A percentile compares a stretch with the other conserved stretches of the same genome.
Conservation (phyloP, 345 rosid species). For the Eucalyptus urophylla region DNA sequence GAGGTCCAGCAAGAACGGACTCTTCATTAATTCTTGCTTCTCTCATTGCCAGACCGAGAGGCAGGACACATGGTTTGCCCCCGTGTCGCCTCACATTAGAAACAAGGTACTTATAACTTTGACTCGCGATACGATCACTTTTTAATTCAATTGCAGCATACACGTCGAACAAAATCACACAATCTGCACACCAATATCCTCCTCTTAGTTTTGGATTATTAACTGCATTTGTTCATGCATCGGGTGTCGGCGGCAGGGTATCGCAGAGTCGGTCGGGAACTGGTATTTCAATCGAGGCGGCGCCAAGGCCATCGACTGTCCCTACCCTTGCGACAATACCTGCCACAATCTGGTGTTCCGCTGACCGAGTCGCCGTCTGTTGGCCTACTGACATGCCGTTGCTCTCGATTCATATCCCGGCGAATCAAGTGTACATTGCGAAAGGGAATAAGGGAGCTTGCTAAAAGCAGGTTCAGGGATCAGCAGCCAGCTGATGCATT, state of each 20-base stretch:
- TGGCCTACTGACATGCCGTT: background rate
- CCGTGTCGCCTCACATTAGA: slow-evolving; percentile 22
- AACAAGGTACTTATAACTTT: slow-evolving; percentile 16
- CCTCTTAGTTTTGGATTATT: background rate
- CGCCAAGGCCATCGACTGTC: slow-evolving; percentile 23
- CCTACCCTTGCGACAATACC: slow-evolving; percentile 40
- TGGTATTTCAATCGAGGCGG: slow-evolving; percentile 31
- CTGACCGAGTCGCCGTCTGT: background rate
- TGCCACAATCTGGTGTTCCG: slow-evolving; percentile 42
- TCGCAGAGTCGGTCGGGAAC: slow-evolving; percentile 38
- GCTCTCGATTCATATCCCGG: background rate
- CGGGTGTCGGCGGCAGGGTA: slow-evolving; percentile 12
- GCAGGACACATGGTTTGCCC: slow-evolving; percentile 47
- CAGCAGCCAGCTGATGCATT: background rate
- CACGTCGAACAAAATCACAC: background rate
- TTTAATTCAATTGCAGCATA: background rate
- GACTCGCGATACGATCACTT: background rate
- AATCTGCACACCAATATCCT: background rate
- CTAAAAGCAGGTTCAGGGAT: background rate
- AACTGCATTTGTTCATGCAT: background rate
- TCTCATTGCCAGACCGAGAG: slow-evolving; percentile 50
- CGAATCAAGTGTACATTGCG: background rate
- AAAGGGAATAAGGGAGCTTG: background rate
- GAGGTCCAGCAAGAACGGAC: slow-evolving; percentile 17
- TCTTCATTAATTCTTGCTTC: slow-evolving; percentile 46